Conservation (phyloP, 1,284 basidiomycete species). For the Hemileia vastatrix region DNA sequence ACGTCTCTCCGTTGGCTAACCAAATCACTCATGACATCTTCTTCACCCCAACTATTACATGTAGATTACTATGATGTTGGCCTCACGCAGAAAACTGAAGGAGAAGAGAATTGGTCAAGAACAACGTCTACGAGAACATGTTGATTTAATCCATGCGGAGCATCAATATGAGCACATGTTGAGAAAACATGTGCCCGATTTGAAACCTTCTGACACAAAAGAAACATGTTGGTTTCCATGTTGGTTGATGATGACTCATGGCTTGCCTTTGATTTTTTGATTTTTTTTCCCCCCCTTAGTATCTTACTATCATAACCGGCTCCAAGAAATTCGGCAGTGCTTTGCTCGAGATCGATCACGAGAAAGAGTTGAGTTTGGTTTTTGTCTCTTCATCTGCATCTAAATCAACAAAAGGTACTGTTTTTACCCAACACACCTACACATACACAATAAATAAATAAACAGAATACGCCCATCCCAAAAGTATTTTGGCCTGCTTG, state of each 20-base stretch:
- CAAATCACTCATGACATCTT: neutral
- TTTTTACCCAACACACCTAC: neutral
- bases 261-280: neutral
- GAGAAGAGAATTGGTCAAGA: constrained; percentile 2
- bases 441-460: neutral
- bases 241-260: neutral
- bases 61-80: constrained; percentile 17
- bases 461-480: neutral
- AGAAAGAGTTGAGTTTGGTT: constrained; percentile 1
- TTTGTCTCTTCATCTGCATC: neutral
- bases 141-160: constrained; percentile 3
- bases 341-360: constrained; percentile 8
- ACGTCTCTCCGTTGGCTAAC: neutral
- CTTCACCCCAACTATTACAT: neutral
- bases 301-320: neutral
- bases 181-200: neutral
- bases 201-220: neutral
- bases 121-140: constrained; percentile 2
- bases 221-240: neutral
- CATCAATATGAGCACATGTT: neutral
- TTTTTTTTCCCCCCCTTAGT: neutral
- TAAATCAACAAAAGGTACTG: neutral
- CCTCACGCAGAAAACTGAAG: constrained; percentile 4
- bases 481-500: too few relatives aligned
- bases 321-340: constrained; percentile 1